Percentiles rank a stretch among this genome's conserved stretches.
phyloP scores from a whole-genome alignment of 108 stramenopile species.

The Aurantiochytrium sp. region DNA sequence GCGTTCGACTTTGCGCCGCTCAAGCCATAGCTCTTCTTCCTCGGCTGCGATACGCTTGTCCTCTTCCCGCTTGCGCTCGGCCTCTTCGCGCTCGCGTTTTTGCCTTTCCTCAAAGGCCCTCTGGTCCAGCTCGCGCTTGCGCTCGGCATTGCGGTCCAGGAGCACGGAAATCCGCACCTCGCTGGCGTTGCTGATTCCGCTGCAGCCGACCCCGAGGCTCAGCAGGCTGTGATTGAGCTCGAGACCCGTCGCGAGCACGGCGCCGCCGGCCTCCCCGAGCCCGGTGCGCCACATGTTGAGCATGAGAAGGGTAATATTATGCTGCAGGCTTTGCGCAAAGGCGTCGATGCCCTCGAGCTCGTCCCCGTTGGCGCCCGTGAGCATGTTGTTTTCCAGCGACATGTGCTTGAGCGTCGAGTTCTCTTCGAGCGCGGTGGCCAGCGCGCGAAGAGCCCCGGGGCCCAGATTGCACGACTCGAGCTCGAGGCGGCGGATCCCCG shows the following conservation, averaged over 20 bases:
- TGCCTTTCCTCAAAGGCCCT: not conserved
- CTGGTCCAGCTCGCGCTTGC: not conserved
- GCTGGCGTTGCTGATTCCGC: not conserved
- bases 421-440: not conserved
- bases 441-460: not conserved
- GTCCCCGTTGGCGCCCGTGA: not conserved
- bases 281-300: slow-evolving; percentile 31
- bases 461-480: not conserved
- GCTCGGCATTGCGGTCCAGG: not conserved
- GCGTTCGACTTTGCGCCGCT: not conserved
- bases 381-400: not conserved
- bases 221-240: not conserved
- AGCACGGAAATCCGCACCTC: not conserved
- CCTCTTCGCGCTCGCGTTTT: not conserved
- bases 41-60: not conserved
- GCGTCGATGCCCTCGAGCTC: not conserved
- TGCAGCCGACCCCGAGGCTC: not conserved
- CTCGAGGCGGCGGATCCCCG: not conserved
- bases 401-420: not conserved
- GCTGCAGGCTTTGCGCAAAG: not conserved
- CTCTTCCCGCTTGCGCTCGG: not conserved
- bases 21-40: slow-evolving; percentile 3
- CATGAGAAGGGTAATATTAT: slow-evolving; percentile 10
- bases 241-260: not conserved
- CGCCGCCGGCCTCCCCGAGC: not conserved